These are phyloP conservation scores for Cyanidiococcus yangmingshanensis DNA, from an alignment of 23 red algal species.

Conservation along the genomic window DNA sequence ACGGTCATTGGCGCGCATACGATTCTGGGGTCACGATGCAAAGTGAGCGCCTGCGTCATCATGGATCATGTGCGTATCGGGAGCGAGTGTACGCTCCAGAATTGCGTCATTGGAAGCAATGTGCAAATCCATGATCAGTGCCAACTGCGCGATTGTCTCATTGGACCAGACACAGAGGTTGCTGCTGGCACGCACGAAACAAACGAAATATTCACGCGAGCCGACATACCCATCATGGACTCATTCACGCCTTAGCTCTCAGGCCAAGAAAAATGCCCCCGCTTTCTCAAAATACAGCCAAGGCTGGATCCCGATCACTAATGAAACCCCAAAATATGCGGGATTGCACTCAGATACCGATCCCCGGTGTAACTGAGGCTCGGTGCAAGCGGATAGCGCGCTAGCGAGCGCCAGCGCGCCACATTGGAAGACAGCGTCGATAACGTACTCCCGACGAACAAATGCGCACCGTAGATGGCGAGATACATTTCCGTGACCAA, in stretches of 20 bases:
- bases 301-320: too few species aligned
- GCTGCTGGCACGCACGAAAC: neutral
- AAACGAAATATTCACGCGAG: neutral
- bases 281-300: too few species aligned
- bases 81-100: conserved; percentile 15
- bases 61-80: conserved; percentile 32
- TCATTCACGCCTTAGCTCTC: too few species aligned
- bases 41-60: conserved; percentile 21
- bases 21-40: conserved; percentile 13
- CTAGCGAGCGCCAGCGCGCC: conserved; percentile 10
- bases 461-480: neutral
- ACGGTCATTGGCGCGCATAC: conserved; percentile 18
- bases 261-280: too few species aligned
- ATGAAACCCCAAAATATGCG: conserved; percentile 5
- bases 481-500: neutral
- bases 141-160: conserved; percentile 6
- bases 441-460: neutral
- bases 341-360: conserved; percentile 3
- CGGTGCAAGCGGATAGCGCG: neutral
- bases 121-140: neutral
- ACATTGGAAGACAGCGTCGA: conserved; percentile 15
- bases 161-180: conserved; percentile 5
- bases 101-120: conserved; percentile 24
- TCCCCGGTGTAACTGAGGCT: conserved; percentile 20
- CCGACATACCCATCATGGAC: neutral